Conservation (phyloP, 2,329 filamentous ascomycete genomes). For the Trichophaea hybrida region DNA sequence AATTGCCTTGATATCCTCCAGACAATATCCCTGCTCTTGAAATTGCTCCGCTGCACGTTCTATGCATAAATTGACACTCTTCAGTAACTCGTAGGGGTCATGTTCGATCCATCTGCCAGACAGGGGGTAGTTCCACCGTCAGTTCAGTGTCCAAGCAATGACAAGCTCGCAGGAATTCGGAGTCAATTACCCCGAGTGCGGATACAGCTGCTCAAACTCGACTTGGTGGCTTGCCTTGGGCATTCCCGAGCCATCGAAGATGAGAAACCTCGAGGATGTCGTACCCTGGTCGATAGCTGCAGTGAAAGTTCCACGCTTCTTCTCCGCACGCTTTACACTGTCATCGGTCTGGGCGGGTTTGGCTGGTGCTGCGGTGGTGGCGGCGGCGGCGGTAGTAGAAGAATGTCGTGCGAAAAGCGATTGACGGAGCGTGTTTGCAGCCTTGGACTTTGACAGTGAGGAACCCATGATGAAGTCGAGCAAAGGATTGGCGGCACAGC, state of each 20-base stretch:
- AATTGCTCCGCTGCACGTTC: constrained; percentile 61
- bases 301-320: constrained; percentile 47
- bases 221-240: constrained; percentile 73
- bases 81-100: constrained; percentile 61
- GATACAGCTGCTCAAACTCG: constrained; percentile 73
- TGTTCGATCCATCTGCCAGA: constrained; percentile 69
- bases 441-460: not conserved
- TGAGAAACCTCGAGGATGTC: constrained; percentile 76
- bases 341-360: not conserved
- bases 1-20: constrained; percentile 56
- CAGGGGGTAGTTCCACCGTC: not conserved
- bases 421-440: not conserved
- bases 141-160: no score
- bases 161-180: not conserved
- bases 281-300: constrained; percentile 86
- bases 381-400: not conserved
- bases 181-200: constrained; percentile 57
- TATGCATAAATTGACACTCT: constrained; percentile 65
- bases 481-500: not conserved
- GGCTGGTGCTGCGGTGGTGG: not conserved
- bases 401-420: not conserved
- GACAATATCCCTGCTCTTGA: constrained; percentile 50
- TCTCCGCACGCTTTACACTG: not conserved
- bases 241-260: constrained; percentile 67
- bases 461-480: not conserved